Evolutionary conservation across 805 yeast genomes (phyloP), one percentile per base, ranked within the genome.

Genomic region (Debaryomyces prosopidis): DNA sequence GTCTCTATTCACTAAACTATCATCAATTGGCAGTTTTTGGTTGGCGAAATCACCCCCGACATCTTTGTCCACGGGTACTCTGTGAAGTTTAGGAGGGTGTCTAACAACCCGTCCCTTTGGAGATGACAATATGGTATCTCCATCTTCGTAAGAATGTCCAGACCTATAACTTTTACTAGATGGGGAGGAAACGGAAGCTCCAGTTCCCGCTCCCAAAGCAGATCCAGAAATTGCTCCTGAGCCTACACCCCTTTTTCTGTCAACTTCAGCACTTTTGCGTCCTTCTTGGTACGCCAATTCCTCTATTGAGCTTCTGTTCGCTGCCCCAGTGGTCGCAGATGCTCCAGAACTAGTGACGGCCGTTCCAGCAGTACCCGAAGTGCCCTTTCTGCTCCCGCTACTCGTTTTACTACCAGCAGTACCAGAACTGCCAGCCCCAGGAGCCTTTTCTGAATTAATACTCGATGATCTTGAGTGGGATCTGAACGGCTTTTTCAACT

Each of bases 41-140:
- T 64, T 65, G 48, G 73, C 46, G 40, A 51, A 68, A 51, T 68
- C 73, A 4, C 73, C 71, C 8, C 63, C 56, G 18, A 55, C 51
- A 18, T 53, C 60, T 40, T 57, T 60, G 4, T 54, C 60, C 38
- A 68, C 58, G 1, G 72, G 71, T 32, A 50, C 45, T 30, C 68
- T 55, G 34, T 53, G 51, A 31, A 64, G 51, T 36, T 44, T 48
- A 12, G 72, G 72, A 11, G 73, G 71, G n/a, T 56, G 46, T 2
- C 63, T 46, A 8, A 64, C 47, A 5, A 67, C 48, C 20, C 61
- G 52, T 42, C 73, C 73, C 12, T 45, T 48, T 3, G 64, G 54
- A 28, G 51, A 49, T 16, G 46, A 35, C 19, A 17, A n/a, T 4
- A 45, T 14, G 14, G 33, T 30, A 14, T 30, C 16, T 11, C 14